Conservation (phyloP, 768 basidiomycete genomes). For the Suillus plorans region DNA sequence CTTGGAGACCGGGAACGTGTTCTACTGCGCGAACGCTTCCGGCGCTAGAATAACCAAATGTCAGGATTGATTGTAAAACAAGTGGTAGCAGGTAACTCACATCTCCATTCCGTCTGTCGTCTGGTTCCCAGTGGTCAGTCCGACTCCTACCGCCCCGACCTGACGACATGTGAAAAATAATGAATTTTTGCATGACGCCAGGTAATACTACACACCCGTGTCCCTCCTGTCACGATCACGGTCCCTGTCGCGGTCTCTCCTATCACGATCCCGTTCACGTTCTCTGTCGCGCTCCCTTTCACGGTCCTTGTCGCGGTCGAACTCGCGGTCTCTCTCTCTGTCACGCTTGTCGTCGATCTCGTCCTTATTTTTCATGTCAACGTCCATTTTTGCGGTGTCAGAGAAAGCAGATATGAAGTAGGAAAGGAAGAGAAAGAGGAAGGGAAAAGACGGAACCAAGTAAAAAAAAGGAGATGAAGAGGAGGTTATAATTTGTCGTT, state of each 20-base stretch:
- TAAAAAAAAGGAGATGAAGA: constrained; percentile 10
- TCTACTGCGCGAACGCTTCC: constrained; percentile 66
- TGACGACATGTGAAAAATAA: constrained; percentile 21
- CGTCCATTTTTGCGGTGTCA: constrained; percentile 53
- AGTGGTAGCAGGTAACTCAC: constrained; percentile 39
- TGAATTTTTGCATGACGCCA: constrained; percentile 2
- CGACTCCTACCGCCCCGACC: constrained; percentile 41
- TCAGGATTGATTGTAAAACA: background rate
- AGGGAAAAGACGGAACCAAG: constrained; percentile 8
- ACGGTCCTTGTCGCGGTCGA: constrained; percentile 34
- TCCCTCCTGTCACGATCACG: constrained; percentile 55
- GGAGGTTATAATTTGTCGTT: constrained; percentile 4
- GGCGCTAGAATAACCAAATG: constrained; percentile 43
- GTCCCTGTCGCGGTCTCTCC: constrained; percentile 43
- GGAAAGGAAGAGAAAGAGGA: constrained; percentile 8
- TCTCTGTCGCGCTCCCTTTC: constrained; percentile 44
- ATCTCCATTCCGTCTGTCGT: constrained; percentile 70
- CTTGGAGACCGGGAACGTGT: constrained; percentile 66
- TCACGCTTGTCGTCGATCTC: constrained; percentile 65
- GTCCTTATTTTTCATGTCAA: constrained; percentile 81
- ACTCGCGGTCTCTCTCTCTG: constrained; percentile 32
- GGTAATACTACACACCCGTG: constrained; percentile 41
- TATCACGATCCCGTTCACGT: constrained; percentile 45
- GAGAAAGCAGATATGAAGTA: constrained; percentile 5
- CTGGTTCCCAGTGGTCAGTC: constrained; percentile 83